phyloP scores from a whole-genome alignment of 2,329 filamentous ascomycete genomes.

The Tolypocladium paradoxum region DNA sequence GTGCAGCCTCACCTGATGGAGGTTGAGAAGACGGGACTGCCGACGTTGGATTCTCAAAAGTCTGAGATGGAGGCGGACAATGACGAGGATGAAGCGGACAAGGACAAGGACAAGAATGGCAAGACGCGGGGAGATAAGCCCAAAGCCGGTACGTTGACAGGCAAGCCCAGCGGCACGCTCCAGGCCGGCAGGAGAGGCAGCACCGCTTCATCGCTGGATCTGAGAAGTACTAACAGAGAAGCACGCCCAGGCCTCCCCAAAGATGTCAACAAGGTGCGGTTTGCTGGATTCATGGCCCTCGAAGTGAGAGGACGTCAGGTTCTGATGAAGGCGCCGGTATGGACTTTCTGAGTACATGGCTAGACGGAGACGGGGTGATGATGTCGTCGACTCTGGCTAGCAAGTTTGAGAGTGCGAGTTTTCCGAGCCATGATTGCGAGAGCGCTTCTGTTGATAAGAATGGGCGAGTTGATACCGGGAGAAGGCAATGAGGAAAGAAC shows the following conservation, averaged over 20 bases:
- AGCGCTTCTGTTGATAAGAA: background rate
- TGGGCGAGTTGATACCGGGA: background rate
- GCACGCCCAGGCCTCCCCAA: conserved; percentile 27
- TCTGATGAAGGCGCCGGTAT: conserved; percentile 66
- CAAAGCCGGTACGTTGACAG: conserved; percentile 34
- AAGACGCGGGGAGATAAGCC: conserved; percentile 31
- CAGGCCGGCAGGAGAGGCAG: conserved; percentile 8
- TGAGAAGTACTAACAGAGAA: conserved; percentile 28
- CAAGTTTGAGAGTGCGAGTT: background rate
- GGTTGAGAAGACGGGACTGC: conserved; percentile 61
- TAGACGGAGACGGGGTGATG: background rate
- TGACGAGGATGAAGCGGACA: conserved; percentile 28
- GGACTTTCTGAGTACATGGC: conserved; percentile 32
- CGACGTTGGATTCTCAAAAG: conserved; percentile 42
- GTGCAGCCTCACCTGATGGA: conserved; percentile 75
- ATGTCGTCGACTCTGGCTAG: background rate
- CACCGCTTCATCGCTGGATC: conserved; percentile 17
- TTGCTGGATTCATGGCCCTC: conserved; percentile 63
- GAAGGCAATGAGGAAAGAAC: background rate
- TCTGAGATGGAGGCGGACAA: conserved; percentile 29
- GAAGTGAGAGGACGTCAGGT: conserved; percentile 70
- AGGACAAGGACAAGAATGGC: conserved; percentile 31
- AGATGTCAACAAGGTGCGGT: conserved; percentile 51
- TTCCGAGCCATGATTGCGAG: background rate
- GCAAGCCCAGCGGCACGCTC: conserved; percentile 3